phyloP scores from a whole-genome alignment of 306 rosid species.

The Lotus japonicus region DNA sequence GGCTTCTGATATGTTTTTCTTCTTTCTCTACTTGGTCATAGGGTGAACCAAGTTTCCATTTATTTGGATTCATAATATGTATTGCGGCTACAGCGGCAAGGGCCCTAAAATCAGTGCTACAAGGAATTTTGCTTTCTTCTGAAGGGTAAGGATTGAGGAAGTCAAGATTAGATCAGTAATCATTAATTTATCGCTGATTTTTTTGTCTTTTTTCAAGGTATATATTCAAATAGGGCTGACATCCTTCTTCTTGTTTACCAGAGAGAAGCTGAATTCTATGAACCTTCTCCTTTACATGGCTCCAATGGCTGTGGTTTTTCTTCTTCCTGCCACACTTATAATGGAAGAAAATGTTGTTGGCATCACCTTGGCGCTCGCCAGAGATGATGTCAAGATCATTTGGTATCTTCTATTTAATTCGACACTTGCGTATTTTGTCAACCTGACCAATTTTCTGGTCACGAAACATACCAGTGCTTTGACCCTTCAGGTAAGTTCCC shows the following conservation, averaged over 20 bases:
- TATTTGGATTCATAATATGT: conserved; percentile 88
- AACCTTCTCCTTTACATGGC: conserved; percentile 99
- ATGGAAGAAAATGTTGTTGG: conserved; percentile 99
- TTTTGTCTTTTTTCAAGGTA: background rate
- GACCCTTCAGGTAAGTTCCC: conserved; percentile 83
- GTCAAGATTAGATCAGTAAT: background rate
- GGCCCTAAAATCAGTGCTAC: conserved; percentile 91
- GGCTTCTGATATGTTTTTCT: conserved; percentile 15
- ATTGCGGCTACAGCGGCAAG: conserved; percentile 98
- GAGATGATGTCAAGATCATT: conserved; percentile 85
- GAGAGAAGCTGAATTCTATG: conserved; percentile 99
- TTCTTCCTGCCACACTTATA: conserved; percentile 91
- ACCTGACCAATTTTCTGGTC: conserved; percentile 95
- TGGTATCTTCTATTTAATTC: conserved; percentile 95
- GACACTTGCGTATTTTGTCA: conserved; percentile 86
- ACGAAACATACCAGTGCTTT: conserved; percentile 97
- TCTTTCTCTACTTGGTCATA: conserved; percentile 30
- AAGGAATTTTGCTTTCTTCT: conserved; percentile 96
- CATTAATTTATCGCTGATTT: background rate
- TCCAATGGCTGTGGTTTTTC: conserved; percentile 95
- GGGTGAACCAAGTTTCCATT: conserved; percentile 99
- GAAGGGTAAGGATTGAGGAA: conserved; percentile 62
- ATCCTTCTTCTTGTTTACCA: conserved; percentile 29
- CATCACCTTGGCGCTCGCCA: conserved; percentile 93
- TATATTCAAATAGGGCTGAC: conserved; percentile 23